These are phyloP conservation scores for Aspergillus jensenii DNA, from an alignment of 2,329 filamentous ascomycete genomes.

Conservation along the genomic window DNA sequence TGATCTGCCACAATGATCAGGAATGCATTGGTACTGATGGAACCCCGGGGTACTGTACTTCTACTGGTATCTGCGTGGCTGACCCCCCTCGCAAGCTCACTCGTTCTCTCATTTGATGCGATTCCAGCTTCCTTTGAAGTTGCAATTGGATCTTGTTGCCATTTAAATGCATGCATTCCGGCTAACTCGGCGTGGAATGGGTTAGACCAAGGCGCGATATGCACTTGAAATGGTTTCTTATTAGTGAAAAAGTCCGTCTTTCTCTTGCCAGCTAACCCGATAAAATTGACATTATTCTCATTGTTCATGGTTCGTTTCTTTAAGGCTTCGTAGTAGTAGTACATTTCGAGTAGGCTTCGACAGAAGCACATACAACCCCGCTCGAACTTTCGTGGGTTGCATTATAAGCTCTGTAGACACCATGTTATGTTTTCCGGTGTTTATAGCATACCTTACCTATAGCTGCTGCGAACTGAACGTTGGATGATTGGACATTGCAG, in stretches of 20 bases:
- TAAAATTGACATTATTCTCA: too few relatives aligned
- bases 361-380: too few relatives aligned
- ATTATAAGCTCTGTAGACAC: too few relatives aligned
- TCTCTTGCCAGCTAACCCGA: too few relatives aligned
- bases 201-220: neutral
- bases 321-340: too few relatives aligned
- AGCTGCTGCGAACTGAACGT: too few relatives aligned
- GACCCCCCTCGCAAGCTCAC: neutral
- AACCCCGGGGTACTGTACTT: slow-evolving; percentile 1
- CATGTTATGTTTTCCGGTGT: too few relatives aligned
- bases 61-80: slow-evolving; percentile 6
- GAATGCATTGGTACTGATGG: neutral
- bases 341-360: too few relatives aligned
- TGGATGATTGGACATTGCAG: too few relatives aligned
- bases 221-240: neutral
- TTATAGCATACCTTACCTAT: too few relatives aligned
- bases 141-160: neutral
- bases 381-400: too few relatives aligned
- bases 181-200: neutral
- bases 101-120: neutral
- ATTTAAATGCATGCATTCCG: neutral
- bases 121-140: neutral
- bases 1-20: neutral
- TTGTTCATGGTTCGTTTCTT: too few relatives aligned
- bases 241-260: neutral